Percentiles rank a stretch among this genome's conserved stretches.
Evolutionary conservation across 78 protist species (phyloP).

Genomic region (Protostelium mycophagum): DNA sequence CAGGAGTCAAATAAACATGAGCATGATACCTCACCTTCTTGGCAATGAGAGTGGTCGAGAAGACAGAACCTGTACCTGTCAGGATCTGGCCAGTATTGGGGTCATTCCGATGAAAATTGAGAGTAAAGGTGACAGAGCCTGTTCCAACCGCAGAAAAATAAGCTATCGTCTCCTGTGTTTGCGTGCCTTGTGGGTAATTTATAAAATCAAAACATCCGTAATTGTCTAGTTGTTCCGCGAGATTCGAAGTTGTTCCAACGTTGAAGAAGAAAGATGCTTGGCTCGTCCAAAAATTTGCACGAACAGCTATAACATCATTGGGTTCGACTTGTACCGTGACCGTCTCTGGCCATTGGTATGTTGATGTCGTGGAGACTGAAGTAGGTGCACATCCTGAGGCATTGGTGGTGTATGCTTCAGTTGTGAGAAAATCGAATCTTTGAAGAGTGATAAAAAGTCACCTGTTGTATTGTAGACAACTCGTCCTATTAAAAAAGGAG

Average conservation of each 20-base stretch:
- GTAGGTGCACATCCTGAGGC: not conserved
- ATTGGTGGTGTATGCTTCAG: not conserved
- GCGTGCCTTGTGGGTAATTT: not conserved
- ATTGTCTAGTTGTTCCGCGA: not conserved
- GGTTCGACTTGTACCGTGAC: not conserved
- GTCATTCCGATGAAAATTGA: not conserved
- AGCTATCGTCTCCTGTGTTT: not conserved
- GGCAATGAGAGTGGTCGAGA: not conserved
- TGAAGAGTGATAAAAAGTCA: not conserved
- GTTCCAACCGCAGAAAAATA: not conserved
- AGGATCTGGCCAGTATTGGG: not conserved
- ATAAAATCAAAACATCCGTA: not conserved
- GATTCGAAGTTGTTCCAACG: not conserved
- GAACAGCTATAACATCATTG: not conserved
- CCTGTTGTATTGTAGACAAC: not conserved
- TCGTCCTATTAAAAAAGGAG: not conserved
- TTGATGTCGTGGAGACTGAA: not conserved
- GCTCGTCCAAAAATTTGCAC: not conserved
- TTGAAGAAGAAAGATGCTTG: not conserved
- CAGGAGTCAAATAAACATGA: not conserved
- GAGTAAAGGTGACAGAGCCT: not conserved
- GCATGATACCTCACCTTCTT: not conserved
- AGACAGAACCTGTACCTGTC: not conserved
- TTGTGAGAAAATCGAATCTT: too few relatives aligned
- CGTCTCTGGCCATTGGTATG: not conserved